A percentile compares a stretch with the other conserved stretches of the same genome.
These are phyloP conservation scores for Entophlyctis luteolus DNA, from an alignment of 192 early-diverging fungal genomes.

Conservation along the genomic window DNA sequence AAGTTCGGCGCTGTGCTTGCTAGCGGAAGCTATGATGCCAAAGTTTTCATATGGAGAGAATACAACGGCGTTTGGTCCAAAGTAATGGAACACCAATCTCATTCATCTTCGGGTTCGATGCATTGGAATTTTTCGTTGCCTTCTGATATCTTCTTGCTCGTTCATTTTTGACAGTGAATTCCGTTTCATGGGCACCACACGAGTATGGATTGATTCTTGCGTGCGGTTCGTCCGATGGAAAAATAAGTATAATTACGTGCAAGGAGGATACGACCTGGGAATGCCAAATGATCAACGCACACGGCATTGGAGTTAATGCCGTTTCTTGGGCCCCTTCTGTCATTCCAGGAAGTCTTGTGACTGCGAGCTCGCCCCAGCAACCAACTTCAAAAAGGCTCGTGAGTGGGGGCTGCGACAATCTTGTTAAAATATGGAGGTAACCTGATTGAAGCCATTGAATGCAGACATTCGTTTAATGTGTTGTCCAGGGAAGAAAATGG, in stretches of 20 bases:
- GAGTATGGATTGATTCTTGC: slow-evolving; percentile 89
- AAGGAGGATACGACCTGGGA: slow-evolving; percentile 92
- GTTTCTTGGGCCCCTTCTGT: slow-evolving; percentile 93
- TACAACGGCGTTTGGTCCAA: slow-evolving; percentile 72
- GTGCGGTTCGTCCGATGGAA: slow-evolving; percentile 93
- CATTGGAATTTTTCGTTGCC: background rate
- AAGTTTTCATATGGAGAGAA: slow-evolving; percentile 95
- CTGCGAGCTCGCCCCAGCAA: slow-evolving; percentile 41
- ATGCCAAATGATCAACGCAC: slow-evolving; percentile 69
- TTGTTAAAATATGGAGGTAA: slow-evolving; percentile 89
- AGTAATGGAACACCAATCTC: slow-evolving; percentile 80
- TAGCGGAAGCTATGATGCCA: slow-evolving; percentile 93
- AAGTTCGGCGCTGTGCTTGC: slow-evolving; percentile 95
- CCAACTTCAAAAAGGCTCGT: slow-evolving; percentile 74
- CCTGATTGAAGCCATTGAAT: slow-evolving; percentile 18
- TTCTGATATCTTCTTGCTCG: background rate
- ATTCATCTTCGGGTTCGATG: slow-evolving; percentile 79
- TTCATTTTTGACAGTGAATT: slow-evolving; percentile 68
- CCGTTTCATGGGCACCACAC: slow-evolving; percentile 94
- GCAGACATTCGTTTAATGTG: background rate
- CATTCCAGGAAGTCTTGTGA: slow-evolving; percentile 56
- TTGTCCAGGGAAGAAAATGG: slow-evolving; percentile 65
- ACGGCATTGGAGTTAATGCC: slow-evolving; percentile 87
- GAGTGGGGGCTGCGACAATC: slow-evolving; percentile 92
- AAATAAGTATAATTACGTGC: slow-evolving; percentile 86